Conservation (phyloP, 176 grass and related monocot genomes). For the Luzula sylvatica region DNA sequence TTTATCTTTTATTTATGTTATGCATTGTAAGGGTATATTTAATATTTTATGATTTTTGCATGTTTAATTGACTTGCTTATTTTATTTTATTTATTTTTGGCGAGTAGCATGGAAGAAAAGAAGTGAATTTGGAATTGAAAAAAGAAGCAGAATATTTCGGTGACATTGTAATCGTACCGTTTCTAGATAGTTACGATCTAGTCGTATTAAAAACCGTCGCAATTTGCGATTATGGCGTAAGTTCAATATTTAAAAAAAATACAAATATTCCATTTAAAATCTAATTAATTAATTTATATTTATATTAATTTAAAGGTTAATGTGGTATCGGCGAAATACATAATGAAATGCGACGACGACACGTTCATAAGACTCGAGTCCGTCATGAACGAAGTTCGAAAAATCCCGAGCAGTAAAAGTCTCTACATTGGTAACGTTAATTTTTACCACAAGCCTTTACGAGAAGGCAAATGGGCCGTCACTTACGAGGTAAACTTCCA, state of each 20-base stretch:
- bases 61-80: conserved; percentile 15
- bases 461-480: conserved; percentile 90
- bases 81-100: conserved; percentile 19
- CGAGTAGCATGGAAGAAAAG: conserved; percentile 58
- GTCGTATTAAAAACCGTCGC: conserved; percentile 95
- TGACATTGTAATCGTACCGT: conserved; percentile 93
- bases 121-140: conserved; percentile 76
- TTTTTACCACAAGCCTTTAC: conserved; percentile 88
- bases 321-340: conserved; percentile 66
- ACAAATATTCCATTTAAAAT: background rate
- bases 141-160: conserved; percentile 87
- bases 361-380: conserved; percentile 82
- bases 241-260: background rate
- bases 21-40: too few relatives aligned
- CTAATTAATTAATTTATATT: background rate
- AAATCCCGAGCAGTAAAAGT: conserved; percentile 40
- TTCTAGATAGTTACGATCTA: conserved; percentile 89
- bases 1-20: too few relatives aligned
- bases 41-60: background rate
- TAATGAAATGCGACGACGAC: conserved; percentile 99
- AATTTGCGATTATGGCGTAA: conserved; percentile 95
- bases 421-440: conserved; percentile 93
- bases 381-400: conserved; percentile 63
- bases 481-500: conserved; percentile 61
- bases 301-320: conserved; percentile 30